These are phyloP conservation scores for Babesia sp. DNA, from an alignment of 169 alveolate species.

Conservation along the genomic window DNA sequence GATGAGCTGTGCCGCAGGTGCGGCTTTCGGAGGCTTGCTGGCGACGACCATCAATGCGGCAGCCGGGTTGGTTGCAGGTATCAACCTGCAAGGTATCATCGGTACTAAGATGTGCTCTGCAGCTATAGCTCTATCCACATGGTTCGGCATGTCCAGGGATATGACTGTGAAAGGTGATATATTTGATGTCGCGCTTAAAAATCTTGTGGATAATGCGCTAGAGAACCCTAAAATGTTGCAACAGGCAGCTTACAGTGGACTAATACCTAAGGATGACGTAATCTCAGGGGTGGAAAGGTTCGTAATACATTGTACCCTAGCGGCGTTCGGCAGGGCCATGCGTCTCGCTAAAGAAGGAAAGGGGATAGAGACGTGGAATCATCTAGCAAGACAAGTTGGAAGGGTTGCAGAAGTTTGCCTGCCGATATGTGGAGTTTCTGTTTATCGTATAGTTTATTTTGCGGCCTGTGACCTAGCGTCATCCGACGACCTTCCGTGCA, in stretches of 20 bases:
- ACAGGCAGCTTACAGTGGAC: conserved; percentile 24
- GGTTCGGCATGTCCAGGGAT: conserved; percentile 33
- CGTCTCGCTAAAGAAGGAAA: conserved; percentile 2
- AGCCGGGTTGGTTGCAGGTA: background rate
- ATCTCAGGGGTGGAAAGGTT: conserved; percentile 5
- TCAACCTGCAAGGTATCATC: background rate
- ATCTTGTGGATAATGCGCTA: conserved; percentile 22
- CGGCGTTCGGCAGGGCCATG: conserved; percentile 23
- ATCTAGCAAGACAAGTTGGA: conserved; percentile 15
- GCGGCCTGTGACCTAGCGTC: conserved; percentile 48
- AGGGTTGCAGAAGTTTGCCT: conserved; percentile 35
- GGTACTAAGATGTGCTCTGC: conserved; percentile 11
- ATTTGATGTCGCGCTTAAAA: conserved; percentile 16
- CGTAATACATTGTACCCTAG: conserved; percentile 5
- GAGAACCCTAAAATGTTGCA: background rate
- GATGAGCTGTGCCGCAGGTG: conserved; percentile 32
- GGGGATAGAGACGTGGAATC: conserved; percentile 28
- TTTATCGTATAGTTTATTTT: conserved; percentile 39
- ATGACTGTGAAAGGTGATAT: conserved; percentile 25
- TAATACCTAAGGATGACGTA: conserved; percentile 16
- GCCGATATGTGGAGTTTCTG: conserved; percentile 48
- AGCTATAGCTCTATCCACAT: conserved; percentile 10
- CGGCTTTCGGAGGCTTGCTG: conserved; percentile 17
- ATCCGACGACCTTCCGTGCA: conserved; percentile 31
- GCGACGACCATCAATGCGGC: background rate